Conservation (phyloP, 2,329 filamentous ascomycete genomes). For the Coniochaeta pulveracea region DNA sequence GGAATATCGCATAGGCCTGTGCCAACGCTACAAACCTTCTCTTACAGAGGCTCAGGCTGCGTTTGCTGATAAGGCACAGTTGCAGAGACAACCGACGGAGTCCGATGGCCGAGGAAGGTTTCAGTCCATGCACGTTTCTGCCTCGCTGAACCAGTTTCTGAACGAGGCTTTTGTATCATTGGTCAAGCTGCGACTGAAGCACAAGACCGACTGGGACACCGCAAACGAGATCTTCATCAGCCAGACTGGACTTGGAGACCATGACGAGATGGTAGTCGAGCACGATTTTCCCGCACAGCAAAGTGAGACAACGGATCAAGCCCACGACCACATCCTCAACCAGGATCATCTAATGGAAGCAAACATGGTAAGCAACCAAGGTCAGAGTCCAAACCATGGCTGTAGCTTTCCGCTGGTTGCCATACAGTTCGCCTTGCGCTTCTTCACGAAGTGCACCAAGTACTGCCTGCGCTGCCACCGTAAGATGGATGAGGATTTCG, state of each 20-base stretch:
- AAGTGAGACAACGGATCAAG: conserved; percentile 5
- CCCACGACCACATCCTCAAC: conserved; percentile 9
- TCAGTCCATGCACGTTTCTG: conserved; percentile 58
- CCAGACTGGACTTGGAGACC: neutral
- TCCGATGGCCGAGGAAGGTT: conserved; percentile 20
- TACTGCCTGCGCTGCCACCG: conserved; percentile 82
- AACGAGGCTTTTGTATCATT: conserved; percentile 52
- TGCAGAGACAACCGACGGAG: no score
- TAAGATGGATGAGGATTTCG: conserved; percentile 51
- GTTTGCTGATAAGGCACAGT: no score
- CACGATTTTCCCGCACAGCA: conserved; percentile 2
- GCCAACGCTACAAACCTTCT: conserved; percentile 61
- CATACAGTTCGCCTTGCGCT: conserved; percentile 68
- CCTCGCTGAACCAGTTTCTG: conserved; percentile 57
- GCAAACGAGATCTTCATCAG: conserved; percentile 35
- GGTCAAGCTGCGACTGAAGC: conserved; percentile 43
- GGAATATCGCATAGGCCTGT: conserved; percentile 60
- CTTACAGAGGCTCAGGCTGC: conserved; percentile 23
- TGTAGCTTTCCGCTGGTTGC: conserved; percentile 43
- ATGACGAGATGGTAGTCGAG: neutral
- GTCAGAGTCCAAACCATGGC: no score
- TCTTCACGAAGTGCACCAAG: conserved; percentile 70
- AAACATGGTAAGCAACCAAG: conserved; percentile 7
- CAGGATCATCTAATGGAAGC: conserved; percentile 18
- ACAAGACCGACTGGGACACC: conserved; percentile 52